Evolutionary conservation across 176 grass and related monocot genomes (phyloP), one percentile per base, ranked within the genome.

Genomic region (Secale cereale): DNA sequence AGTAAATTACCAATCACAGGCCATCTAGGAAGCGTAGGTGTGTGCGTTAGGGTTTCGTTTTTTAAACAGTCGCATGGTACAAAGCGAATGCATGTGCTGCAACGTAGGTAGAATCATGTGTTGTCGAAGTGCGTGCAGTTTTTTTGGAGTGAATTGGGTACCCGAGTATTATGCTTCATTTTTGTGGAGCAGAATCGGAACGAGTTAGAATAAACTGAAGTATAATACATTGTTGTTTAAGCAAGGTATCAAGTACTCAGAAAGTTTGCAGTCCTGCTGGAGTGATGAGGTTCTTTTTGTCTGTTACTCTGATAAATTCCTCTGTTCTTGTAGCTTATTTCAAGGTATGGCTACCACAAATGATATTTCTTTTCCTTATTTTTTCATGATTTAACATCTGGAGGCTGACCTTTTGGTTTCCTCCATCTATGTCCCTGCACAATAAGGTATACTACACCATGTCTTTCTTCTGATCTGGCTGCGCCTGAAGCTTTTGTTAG

Each of bases 271-370:
- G 33, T 84, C 76, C 65, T 96, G 90, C 71, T 99, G 97, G 97
- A 91, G 86, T 65, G 94, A 94, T 32, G 94, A 94, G 65, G 91
- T 99, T 89, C 88, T 91, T 84, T 54, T 99, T 92, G 87, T 91
- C 82, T 96, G 90, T 39, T 92, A 92, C 86, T 91, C 36, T 14
- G 97, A 91, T 87, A 99, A 99, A 75, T 99, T 99, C 68, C 88
- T 99, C 40, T 94, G 77, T 92, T 88, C 31, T 89, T 99, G 82
- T 88, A 96, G 90, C 97, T 99, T 89, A 86, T 94, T 76, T 89
- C 93, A 74, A 99, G 97, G 97, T 99, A 79, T 78, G 83, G 29
- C 65, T 79, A 54, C 7, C 11, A 26, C 63, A 5, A 80, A 40
- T 33, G 10, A 33, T 77, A 67, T n/a, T 59, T 17, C n/a, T 40